Evolutionary conservation across 768 basidiomycete species (phyloP), one percentile per base, ranked within the genome.

Genomic region (Boletus reticuloceps): DNA sequence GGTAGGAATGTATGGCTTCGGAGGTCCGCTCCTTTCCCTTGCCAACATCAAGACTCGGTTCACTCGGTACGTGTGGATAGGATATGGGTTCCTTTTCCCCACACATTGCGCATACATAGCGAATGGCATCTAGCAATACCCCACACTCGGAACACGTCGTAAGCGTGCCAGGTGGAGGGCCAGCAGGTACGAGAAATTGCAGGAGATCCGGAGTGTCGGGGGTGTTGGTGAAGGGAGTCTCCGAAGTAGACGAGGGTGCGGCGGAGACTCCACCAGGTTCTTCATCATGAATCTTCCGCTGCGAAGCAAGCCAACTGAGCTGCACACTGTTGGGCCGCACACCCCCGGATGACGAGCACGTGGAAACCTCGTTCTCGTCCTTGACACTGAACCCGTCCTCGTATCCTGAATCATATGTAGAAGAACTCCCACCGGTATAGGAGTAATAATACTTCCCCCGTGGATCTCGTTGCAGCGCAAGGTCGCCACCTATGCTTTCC

Each of bases 101-200:
- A 63, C 94, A 96, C 22, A 85, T 88, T 5, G 86, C 80, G 65
- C 95, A 98, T 14, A 95, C 86, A 69, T 98, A 97, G 44, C 91
- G 85, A 68, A 96, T 84, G n/a, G 83, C 80, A 49, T 92, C 88
- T 19, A 98, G 75, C 7, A 84, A 64, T 1, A 78, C 69, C 14
- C 88, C 88, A 62, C 95, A 98, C 44, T 83, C 82, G 1, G 92
- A 94, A 70, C 95, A 98, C 47, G 84, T 82, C 1, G 93, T 92
- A 17, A 90, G 80, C 44, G 79, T 77, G 25, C 82, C 80, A 6
- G 80, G 75, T 10, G 86, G 82, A 20, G 86, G 80, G 1, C 73
- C 74, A 20, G 73, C 64, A 4, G 78, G 73, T 2, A 75, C 75
- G 25, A 82, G 69, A 54, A 76, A 81, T 38, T 79, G 81, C 14